Base-by-base conservation (phyloP, 2,329 filamentous ascomycete species). In the Apiospora phragmitis region DNA sequence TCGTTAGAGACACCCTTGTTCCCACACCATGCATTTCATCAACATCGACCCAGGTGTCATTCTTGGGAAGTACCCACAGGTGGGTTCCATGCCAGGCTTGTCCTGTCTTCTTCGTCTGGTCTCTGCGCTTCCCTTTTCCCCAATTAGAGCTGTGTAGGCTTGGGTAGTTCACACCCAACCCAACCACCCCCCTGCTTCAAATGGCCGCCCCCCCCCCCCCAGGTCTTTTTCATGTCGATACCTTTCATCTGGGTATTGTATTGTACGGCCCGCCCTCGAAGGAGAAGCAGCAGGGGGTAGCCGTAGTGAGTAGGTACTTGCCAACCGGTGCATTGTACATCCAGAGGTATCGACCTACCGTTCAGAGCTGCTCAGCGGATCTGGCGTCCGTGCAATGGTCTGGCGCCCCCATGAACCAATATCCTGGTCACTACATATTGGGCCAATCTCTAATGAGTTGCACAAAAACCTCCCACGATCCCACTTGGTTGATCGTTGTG, bases 391-490 rank as follows among this genome's bases (percentile, higher is more conserved):
- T 79, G 75, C 74, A 77, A 76, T 70, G 71, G 75, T 77, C 74
- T 75, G 72, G 73, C 72, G 73, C 55, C 74, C 72, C 76, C 76
- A 70, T 72, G 72, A 67, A 68, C 70, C 71, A 55, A 65, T 75
- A 76, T 76, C 77, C 77, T 76, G 74, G 75, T 75, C 75, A 74
- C 73, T 78, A 77, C 76, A 74, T 75, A 75, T 77, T 76, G 74
- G 74, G 74, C 78, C 75, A 78, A 79, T 78, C 75, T 78, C 75
- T 78, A 79, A 79, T 79, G 79, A 80, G 78, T 80, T 76, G 77
- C 79, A 80, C 79, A 77, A 79, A 79, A 79, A 75, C 75, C 75
- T 77, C 77, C 77, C 74, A 76, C 76, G 74, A 78, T 76, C 76
- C 75, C 75, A 77, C 75, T 73, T 41, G 35, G 73, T 62, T 62